Base-by-base conservation (phyloP, 768 basidiomycete genomes). In the Suillus hirtellus region DNA sequence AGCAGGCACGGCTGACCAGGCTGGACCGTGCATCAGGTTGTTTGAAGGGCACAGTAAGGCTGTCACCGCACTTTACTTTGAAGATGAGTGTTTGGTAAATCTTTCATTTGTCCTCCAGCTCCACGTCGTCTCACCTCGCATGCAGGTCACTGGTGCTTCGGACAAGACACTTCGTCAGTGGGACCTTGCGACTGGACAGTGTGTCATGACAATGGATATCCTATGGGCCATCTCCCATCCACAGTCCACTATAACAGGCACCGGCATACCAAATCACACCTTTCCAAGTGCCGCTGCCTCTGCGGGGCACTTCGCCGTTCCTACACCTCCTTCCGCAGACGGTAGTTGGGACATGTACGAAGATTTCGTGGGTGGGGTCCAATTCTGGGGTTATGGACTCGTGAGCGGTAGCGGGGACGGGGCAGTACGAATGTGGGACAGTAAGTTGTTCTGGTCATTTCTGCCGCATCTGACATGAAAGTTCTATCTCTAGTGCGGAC, bases 381-480 rank as follows among this genome's bases (percentile, higher is more conserved):
- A 99, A 73, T 98, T 98, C 74, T 99, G 97, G 96, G 96, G 95
- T 4, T 96, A 97, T 73, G 97, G 95, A 1, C 84, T 99, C 42
- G 95, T 98, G 5, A 97, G 95, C 68, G 97, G 96, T 2, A 97
- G 95, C 69, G 96, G 95, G 1, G 97, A 99, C 73, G 95, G 96
- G 43, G 96, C 92, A 3, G 96, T 99, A 37, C 79, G 97, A 67
- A 98, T 99, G 96, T 99, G 97, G 97, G 97, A 99, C 72, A 98
- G 95, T 96, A 72, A 84, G 94, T 86, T 24, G 35, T 49, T 31
- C 55, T 27, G 62, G 27, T 40, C 37, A 55, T 43, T 40, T 60
- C 17, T 35, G 35, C 40, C 44, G 61, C 44, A 56, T 38, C 61
- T 43, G 17, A 60, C 11, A 46, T 67, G 44, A 65, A 61, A 17